These are phyloP conservation scores for Ampelocalamus luodianensis DNA, from an alignment of 176 grass and related monocot genomes.

Conservation along the genomic window DNA sequence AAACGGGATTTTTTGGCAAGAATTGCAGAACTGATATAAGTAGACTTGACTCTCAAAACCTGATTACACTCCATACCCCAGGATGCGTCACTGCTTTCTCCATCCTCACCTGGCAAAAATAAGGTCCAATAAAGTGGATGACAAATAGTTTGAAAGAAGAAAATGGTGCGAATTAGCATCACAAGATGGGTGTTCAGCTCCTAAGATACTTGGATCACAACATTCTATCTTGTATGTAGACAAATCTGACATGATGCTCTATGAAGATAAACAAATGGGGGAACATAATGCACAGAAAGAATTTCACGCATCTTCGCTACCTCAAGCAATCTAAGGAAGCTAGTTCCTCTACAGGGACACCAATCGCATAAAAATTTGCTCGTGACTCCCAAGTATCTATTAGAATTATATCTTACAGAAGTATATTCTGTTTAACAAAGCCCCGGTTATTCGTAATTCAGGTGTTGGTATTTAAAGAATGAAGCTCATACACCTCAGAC, in stretches of 20 bases:
- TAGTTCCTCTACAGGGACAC: neutral
- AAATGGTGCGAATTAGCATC: neutral
- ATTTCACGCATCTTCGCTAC: neutral
- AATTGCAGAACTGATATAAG: conserved; percentile 97
- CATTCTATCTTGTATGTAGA: neutral
- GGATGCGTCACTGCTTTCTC: conserved; percentile 66
- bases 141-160: conserved; percentile 33
- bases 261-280: conserved; percentile 1
- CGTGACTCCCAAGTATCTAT: neutral
- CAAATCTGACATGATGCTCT: conserved; percentile 15
- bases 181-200: conserved; percentile 6
- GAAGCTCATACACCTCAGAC: conserved; percentile 9
- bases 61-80: conserved; percentile 73
- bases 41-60: conserved; percentile 75
- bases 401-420: neutral
- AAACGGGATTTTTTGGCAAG: conserved; percentile 95
- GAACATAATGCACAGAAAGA: conserved; percentile 13
- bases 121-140: neutral
- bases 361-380: neutral
- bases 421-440: neutral
- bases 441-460: conserved; percentile 1
- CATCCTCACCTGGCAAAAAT: conserved; percentile 69
- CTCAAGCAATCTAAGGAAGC: conserved; percentile 8
- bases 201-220: conserved; percentile 11
- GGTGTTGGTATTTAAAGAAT: neutral